A percentile compares a stretch with the other conserved stretches of the same genome.
Conservation (phyloP, 2,329 filamentous ascomycete genomes). For the Xylaria polymorpha region DNA sequence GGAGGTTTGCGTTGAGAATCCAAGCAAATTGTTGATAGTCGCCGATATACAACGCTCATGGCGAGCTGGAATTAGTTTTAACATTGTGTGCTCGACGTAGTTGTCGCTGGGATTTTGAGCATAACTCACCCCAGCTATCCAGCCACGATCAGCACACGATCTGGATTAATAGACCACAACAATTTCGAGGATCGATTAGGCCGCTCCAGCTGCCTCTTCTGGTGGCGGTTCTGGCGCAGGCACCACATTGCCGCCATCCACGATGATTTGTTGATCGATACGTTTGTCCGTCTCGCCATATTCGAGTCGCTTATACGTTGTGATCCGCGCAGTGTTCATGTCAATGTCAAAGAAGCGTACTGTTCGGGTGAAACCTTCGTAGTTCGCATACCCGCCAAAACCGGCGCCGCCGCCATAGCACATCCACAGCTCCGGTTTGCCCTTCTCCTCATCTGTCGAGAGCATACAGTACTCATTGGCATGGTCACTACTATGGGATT, state of each 20-base stretch:
- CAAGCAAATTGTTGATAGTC: not conserved
- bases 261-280: constrained; percentile 74
- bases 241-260: constrained; percentile 66
- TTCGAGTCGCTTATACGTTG: constrained; percentile 92
- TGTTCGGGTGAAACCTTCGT: constrained; percentile 84
- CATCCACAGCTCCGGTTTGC: constrained; percentile 89
- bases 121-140: not conserved
- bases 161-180: not conserved
- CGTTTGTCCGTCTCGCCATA: constrained; percentile 65
- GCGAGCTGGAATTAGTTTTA: not conserved
- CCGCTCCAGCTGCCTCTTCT: constrained; percentile 7
- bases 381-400: constrained; percentile 95
- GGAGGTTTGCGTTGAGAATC: not conserved
- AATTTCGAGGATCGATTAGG: constrained; percentile 1
- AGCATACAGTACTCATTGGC: constrained; percentile 96
- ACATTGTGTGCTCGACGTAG: not conserved
- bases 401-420: constrained; percentile 94
- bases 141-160: not conserved
- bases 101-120: not conserved
- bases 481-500: constrained; percentile 73
- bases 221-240: constrained; percentile 34
- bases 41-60: constrained; percentile 3
- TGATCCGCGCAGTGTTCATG: constrained; percentile 87
- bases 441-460: constrained; percentile 62
- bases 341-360: constrained; percentile 93